Conservation (phyloP, 345 rosid genomes). For the Conringia planisiliqua region DNA sequence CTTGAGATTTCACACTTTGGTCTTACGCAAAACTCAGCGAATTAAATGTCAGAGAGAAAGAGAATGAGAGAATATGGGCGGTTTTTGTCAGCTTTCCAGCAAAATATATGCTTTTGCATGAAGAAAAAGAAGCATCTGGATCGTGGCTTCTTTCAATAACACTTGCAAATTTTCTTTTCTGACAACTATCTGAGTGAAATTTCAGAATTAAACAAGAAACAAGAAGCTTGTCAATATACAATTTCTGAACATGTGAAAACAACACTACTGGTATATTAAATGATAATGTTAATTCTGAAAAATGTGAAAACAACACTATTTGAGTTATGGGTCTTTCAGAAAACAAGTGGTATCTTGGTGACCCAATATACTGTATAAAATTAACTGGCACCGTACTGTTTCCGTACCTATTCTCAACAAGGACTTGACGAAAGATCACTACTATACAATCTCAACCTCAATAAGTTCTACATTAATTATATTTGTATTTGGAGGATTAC, state of each 20-base stretch:
- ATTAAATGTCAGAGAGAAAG: constrained; percentile 2
- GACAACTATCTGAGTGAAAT: not conserved
- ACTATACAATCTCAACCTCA: constrained; percentile 1
- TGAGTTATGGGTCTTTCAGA: not conserved
- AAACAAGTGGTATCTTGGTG: constrained; percentile 11
- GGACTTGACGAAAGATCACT: constrained; percentile 14
- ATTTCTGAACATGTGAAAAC: not conserved
- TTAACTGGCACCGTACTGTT: not conserved
- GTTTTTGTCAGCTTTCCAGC: constrained; percentile 33
- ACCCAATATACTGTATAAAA: not conserved
- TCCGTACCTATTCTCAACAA: constrained; percentile 19
- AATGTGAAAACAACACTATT: not conserved
- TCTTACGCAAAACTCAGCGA: constrained; percentile 32
- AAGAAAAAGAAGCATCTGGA: constrained; percentile 27
- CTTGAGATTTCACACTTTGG: constrained; percentile 30
- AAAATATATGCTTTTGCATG: constrained; percentile 23
- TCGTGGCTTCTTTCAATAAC: constrained; percentile 21
- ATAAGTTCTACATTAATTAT: not conserved
- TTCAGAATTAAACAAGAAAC: not conserved
- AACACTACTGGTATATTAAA: not conserved
- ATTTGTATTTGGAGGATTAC: not conserved
- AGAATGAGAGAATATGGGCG: constrained; percentile 17
- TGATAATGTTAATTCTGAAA: not conserved
- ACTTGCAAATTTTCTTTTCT: not conserved
- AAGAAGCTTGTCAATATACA: not conserved